Evolutionary conservation across 176 grass and related monocot species (phyloP), one percentile per base, ranked within the genome.

Genomic region (Oryza officinalis): DNA sequence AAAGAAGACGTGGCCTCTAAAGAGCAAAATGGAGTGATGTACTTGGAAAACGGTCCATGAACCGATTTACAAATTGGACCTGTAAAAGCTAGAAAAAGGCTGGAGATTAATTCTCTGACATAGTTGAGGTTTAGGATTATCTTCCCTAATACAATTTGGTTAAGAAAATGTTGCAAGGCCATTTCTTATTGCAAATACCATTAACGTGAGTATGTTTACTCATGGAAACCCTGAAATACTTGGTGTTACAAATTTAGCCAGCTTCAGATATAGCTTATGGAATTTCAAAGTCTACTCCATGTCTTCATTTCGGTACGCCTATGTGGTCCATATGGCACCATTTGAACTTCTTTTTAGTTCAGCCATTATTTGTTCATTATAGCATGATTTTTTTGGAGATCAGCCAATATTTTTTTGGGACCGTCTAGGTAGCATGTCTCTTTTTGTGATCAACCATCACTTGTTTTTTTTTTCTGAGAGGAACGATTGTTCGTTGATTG

Each of bases 1-100:
- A 89, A 85, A 69, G 77, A 85, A 68, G 78, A 84, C 6, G 11
- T 32, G 6, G 41, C 43, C 10, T 23, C 41, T 15, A 87, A 49
- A 69, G 89, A 84, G 35, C 90, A 91, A 79, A 86, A 85, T 67
- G 91, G 78, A 54, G 50, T 95, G 69, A 80, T 87, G 15, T 92
- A 87, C 61, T 46, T 98, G 65, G 89, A 98, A 84, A 95, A 98
- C 32, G 91, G 88, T 15, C 65, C 40, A 41, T 41, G 40, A 38
- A 38, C 37, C 37, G 37, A 38, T 38, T 38, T 38, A 38, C 37
- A 38, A 8, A 38, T 38, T 38, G 37, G 37, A 38, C 37, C 7
- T 38, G 18, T 33, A 71, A 59, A 20, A 43, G 10, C 2, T 72
- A 0, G 26, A 32, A 14, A 40, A 13, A 5, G 13, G 28, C 52